These are phyloP conservation scores for Hypoxylon fragiforme DNA, from an alignment of 495 filamentous ascomycete species.

Conservation along the genomic window DNA sequence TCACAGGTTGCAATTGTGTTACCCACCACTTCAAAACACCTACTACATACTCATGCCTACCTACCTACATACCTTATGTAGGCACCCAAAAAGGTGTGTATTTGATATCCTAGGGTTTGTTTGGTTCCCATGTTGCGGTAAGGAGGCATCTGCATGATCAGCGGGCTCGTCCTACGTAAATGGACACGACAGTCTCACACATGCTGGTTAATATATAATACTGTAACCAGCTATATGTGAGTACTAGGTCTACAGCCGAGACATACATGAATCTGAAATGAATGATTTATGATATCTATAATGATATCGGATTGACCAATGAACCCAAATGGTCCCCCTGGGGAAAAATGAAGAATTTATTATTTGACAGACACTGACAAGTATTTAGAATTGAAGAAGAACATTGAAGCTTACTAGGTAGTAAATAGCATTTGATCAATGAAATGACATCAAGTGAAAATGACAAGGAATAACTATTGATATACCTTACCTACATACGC, in stretches of 20 bases:
- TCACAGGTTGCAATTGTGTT: background rate
- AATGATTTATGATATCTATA: background rate
- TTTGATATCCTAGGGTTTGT: background rate
- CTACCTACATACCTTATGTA: no score
- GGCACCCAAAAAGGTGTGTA: no score
- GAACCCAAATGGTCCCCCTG: background rate
- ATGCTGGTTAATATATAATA: no score
- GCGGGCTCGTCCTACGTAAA: background rate
- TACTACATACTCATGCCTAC: no score
- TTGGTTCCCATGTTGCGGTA: background rate
- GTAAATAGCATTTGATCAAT: no score
- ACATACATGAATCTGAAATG: background rate
- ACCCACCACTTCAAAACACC: background rate
- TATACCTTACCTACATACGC: no score
- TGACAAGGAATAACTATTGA: no score
- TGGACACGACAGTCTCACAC: conserved; percentile 1
- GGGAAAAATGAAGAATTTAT: background rate
- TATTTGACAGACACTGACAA: no score
- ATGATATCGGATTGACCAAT: background rate
- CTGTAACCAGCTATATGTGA: no score
- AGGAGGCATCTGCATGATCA: background rate
- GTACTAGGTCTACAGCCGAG: no score
- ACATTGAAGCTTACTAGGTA: no score
- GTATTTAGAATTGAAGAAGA: conserved; percentile 16
- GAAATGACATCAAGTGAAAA: background rate